Conservation (phyloP, 2,329 filamentous ascomycete species). For the Aspergillus ruber region DNA sequence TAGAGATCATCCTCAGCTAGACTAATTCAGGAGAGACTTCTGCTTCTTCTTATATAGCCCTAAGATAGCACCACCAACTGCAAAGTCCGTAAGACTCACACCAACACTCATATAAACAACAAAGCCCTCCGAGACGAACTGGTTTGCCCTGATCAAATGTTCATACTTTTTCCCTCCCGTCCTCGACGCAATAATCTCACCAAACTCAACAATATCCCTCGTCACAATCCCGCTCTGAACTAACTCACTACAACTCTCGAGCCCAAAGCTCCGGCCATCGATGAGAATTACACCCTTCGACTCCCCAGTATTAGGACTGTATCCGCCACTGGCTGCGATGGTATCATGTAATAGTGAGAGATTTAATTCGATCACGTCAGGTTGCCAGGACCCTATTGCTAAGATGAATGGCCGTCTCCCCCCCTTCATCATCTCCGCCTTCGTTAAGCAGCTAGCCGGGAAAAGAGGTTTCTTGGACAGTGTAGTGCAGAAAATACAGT, state of each 20-base stretch:
- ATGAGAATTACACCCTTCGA: slow-evolving; percentile 2
- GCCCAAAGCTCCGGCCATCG: slow-evolving; percentile 3
- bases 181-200: slow-evolving; percentile 7
- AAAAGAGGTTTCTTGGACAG: no score
- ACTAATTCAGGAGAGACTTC: background rate
- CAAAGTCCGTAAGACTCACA: slow-evolving; percentile 15
- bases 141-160: slow-evolving; percentile 2
- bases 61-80: slow-evolving; percentile 3
- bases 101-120: slow-evolving; percentile 18
- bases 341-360: slow-evolving; percentile 14
- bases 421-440: no score
- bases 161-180: background rate
- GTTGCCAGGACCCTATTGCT: no score
- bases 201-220: slow-evolving; percentile 6
- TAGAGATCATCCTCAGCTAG: no score
- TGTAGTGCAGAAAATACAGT: no score
- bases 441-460: no score
- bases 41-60: background rate
- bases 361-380: slow-evolving; percentile 16
- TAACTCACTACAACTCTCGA: slow-evolving; percentile 1
- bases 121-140: slow-evolving; percentile 10
- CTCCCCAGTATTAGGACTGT: background rate
- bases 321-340: background rate
- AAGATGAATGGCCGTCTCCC: no score
- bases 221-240: slow-evolving; percentile 2